Evolutionary conservation across 2,329 filamentous ascomycete species (phyloP).

Genomic region (Exophiala spinifera): DNA sequence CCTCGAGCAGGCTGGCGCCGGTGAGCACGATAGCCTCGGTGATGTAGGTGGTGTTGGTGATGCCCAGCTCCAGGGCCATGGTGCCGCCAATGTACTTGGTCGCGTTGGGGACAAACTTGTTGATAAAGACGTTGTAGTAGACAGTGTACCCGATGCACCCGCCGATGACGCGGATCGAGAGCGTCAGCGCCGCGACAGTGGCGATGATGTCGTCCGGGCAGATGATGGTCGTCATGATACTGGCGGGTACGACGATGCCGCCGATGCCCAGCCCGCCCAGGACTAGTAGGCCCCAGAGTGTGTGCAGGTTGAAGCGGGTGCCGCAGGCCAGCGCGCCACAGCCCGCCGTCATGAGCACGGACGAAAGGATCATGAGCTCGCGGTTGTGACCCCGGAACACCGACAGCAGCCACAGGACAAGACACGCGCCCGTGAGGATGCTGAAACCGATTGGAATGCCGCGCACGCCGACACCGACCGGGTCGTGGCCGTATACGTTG

Average conservation of each 20-base stretch:
- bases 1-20: constrained; percentile 51
- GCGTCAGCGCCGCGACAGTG: constrained; percentile 64
- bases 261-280: constrained; percentile 64
- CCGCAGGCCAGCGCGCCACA: constrained; percentile 55
- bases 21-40: constrained; percentile 53
- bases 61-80: constrained; percentile 49
- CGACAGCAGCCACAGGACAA: constrained; percentile 58
- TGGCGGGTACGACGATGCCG: constrained; percentile 65
- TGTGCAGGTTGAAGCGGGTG: constrained; percentile 51
- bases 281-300: constrained; percentile 57
- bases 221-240: constrained; percentile 67
- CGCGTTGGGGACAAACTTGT: constrained; percentile 47
- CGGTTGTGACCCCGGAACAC: constrained; percentile 58
- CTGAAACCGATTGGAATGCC: constrained; percentile 63
- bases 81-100: constrained; percentile 50
- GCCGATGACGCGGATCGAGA: constrained; percentile 67
- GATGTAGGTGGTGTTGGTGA: constrained; percentile 50
- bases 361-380: constrained; percentile 58
- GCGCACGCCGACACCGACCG: constrained; percentile 61
- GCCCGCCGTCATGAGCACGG: constrained; percentile 62
- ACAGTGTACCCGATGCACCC: constrained; percentile 63
- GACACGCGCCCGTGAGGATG: constrained; percentile 59
- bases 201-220: constrained; percentile 68
- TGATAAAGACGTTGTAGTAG: constrained; percentile 52
- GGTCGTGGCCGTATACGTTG: constrained; percentile 66